A percentile compares a stretch with the other conserved stretches of the same genome.
Evolutionary conservation across 2,329 filamentous ascomycete genomes (phyloP).

Genomic region (Xylaria sp.): DNA sequence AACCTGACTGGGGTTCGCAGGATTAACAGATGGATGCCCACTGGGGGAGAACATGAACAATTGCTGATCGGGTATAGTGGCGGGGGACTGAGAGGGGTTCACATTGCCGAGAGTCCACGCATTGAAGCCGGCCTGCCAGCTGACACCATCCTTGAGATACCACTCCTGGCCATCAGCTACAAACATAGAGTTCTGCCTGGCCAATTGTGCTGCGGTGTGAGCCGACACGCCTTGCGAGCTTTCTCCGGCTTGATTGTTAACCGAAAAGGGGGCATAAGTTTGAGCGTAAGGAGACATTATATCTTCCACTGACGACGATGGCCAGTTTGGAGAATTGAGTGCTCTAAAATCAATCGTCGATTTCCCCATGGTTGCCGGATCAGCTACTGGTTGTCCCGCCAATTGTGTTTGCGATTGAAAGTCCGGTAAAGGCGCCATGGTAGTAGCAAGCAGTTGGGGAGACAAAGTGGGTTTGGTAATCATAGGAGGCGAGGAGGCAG

Average conservation of each 20-base stretch:
- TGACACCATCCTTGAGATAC: conserved; percentile 67
- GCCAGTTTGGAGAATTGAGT: conserved; percentile 43
- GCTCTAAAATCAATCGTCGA: conserved; percentile 39
- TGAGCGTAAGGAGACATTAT: conserved; percentile 48
- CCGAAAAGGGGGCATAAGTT: conserved; percentile 43
- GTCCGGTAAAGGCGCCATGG: conserved; percentile 42
- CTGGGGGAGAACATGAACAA: conserved; percentile 49
- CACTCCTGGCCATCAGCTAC: conserved; percentile 65
- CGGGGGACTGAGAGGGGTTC: conserved; percentile 36
- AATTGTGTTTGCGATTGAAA: conserved; percentile 43
- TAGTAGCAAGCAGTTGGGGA: conserved; percentile 46
- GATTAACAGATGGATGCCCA: conserved; percentile 26
- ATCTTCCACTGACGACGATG: conserved; percentile 43
- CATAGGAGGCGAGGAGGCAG: conserved; percentile 47
- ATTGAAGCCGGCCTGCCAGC: conserved; percentile 69
- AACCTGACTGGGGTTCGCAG: conserved; percentile 36
- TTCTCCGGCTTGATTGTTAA: conserved; percentile 36
- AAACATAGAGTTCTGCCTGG: conserved; percentile 50
- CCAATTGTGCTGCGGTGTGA: conserved; percentile 43
- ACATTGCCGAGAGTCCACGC: conserved; percentile 58
- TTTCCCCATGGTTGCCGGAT: conserved; percentile 41
- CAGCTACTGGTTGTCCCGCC: conserved; percentile 37
- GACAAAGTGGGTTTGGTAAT: conserved; percentile 44
- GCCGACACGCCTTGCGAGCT: conserved; percentile 31
- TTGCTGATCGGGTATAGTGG: conserved; percentile 49